A percentile compares a stretch with the other conserved stretches of the same genome.
Evolutionary conservation across 208 protist species (phyloP).

Genomic region (Herpetomonas tarakana): DNA sequence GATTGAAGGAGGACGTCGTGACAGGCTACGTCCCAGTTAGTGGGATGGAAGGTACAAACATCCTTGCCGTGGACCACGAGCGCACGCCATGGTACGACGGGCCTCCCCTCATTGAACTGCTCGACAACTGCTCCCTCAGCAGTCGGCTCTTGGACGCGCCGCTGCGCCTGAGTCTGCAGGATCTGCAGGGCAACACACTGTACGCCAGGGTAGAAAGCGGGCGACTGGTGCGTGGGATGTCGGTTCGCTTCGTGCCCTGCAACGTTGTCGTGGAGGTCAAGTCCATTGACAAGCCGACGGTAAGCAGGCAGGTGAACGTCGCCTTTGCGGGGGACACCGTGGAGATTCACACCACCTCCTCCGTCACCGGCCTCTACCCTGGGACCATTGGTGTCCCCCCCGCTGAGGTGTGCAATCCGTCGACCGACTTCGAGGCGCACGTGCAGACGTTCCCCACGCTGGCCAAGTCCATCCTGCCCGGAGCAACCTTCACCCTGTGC

Average conservation of each 20-base stretch:
- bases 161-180: conserved; percentile 73
- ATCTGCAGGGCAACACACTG: conserved; percentile 51
- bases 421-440: conserved; percentile 76
- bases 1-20: conserved; percentile 66
- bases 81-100: conserved; percentile 76
- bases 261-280: conserved; percentile 52
- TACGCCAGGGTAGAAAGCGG: conserved; percentile 82
- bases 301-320: conserved; percentile 43
- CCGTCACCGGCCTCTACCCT: conserved; percentile 51
- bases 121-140: conserved; percentile 72
- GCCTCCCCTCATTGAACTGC: conserved; percentile 54
- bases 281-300: conserved; percentile 59
- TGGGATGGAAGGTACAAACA: conserved; percentile 71
- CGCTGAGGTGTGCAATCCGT: conserved; percentile 16
- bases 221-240: conserved; percentile 35
- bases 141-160: conserved; percentile 58
- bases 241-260: conserved; percentile 52
- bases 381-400: conserved; percentile 55
- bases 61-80: conserved; percentile 19
- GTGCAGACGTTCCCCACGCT: conserved; percentile 76
- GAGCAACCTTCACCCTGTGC: conserved; percentile 60
- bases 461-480: conserved; percentile 61
- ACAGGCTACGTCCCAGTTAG: conserved; percentile 79
- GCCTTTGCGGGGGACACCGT: conserved; percentile 78
- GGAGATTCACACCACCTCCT: conserved; percentile 48